Evolutionary conservation across 2,329 filamentous ascomycete genomes (phyloP).

Genomic region (Arthrobotrys iridis): DNA sequence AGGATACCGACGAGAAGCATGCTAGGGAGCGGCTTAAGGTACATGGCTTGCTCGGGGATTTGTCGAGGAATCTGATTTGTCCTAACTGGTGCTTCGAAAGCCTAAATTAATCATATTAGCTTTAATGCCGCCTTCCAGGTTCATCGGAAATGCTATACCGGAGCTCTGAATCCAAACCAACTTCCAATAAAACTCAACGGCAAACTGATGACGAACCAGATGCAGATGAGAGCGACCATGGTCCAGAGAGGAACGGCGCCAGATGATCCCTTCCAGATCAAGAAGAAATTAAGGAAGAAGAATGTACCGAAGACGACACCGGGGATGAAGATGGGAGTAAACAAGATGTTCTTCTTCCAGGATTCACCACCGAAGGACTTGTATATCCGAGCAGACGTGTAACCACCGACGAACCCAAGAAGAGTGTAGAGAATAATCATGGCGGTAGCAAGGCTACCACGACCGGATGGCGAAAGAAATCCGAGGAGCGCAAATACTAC

Average conservation of each 20-base stretch:
- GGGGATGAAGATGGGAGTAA: conserved; percentile 87
- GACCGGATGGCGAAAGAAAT: conserved; percentile 94
- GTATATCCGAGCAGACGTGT: conserved; percentile 88
- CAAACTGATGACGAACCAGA: conserved; percentile 97
- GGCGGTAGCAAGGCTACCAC: conserved; percentile 90
- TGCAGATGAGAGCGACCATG: conserved; percentile 90
- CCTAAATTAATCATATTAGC: conserved; percentile 59
- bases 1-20: conserved; percentile 92
- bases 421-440: conserved; percentile 93
- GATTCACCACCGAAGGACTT: conserved; percentile 90
- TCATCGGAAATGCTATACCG: conserved; percentile 59
- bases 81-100: conserved; percentile 81
- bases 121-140: neutral
- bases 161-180: conserved; percentile 88
- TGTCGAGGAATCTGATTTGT: conserved; percentile 98
- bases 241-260: conserved; percentile 96
- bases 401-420: conserved; percentile 91
- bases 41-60: conserved; percentile 84
- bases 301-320: conserved; percentile 86
- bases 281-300: conserved; percentile 94
- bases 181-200: conserved; percentile 89
- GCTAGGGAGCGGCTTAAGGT: conserved; percentile 85
- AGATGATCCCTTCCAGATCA: conserved; percentile 91
- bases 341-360: conserved; percentile 92
- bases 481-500: conserved; percentile 85